phyloP scores from a whole-genome alignment of 2,329 filamentous ascomycete species.

The Pseudonectria foliicola region DNA sequence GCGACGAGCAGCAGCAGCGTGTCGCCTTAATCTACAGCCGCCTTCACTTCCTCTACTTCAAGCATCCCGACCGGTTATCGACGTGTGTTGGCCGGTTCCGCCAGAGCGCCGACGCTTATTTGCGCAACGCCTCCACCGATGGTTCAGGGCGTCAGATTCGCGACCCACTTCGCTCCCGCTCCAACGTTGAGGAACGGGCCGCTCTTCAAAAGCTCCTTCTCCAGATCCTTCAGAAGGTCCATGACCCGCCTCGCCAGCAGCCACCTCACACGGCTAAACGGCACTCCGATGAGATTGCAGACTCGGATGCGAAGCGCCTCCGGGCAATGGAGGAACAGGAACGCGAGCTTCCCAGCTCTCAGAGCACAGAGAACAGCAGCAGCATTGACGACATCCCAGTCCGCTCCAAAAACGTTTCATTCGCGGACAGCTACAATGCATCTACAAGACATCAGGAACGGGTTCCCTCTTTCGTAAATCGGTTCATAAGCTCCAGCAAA shows the following conservation, averaged over 20 bases:
- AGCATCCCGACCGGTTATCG: conserved; percentile 10
- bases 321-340: conserved; percentile 1
- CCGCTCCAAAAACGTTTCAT: conserved; percentile 11
- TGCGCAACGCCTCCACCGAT: conserved; percentile 1
- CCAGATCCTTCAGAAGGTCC: conserved; percentile 10
- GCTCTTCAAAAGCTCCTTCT: conserved; percentile 20
- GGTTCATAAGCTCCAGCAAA: conserved; percentile 26
- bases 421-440: conserved; percentile 6
- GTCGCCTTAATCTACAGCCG: conserved; percentile 16
- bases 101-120: conserved; percentile 10
- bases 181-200: conserved; percentile 14
- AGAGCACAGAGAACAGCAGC: not conserved
- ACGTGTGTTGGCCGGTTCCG: conserved; percentile 18
- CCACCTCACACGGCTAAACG: conserved; percentile 11
- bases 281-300: conserved; percentile 14
- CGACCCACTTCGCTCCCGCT: conserved; percentile 17
- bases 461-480: conserved; percentile 8
- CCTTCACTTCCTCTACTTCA: conserved; percentile 15
- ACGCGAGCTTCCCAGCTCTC: not conserved
- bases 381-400: conserved; percentile 16
- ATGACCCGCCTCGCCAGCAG: conserved; percentile 5
- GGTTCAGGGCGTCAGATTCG: too few relatives aligned
- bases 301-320: conserved; percentile 11
- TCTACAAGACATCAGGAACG: conserved; percentile 3
- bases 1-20: conserved; percentile 17